Evolutionary conservation across 768 basidiomycete genomes (phyloP).

Genomic region (Hydnum rufescens): DNA sequence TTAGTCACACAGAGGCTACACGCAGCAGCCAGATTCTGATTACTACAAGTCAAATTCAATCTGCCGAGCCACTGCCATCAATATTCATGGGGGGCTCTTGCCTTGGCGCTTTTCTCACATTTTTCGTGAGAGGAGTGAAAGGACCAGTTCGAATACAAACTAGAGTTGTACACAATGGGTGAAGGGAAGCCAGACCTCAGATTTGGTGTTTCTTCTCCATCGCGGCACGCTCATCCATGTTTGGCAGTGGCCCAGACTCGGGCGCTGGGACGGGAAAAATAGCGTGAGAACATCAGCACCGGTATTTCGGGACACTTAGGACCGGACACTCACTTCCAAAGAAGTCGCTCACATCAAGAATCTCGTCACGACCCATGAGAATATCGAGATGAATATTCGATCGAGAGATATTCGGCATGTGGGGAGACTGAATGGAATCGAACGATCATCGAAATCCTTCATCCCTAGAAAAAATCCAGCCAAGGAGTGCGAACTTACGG

Average conservation of each 20-base stretch:
- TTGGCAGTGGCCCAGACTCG: background rate
- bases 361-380: constrained; percentile 81
- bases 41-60: too few relatives aligned
- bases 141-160: too few relatives aligned
- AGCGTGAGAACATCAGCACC: background rate
- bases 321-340: constrained; percentile 41
- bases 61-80: too few relatives aligned
- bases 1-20: too few relatives aligned
- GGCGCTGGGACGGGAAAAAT: background rate
- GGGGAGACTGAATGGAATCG: constrained; percentile 31
- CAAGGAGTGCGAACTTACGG: constrained; percentile 37
- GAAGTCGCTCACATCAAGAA: constrained; percentile 56
- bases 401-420: constrained; percentile 40
- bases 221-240: background rate
- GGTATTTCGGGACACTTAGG: background rate
- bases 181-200: background rate
- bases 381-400: constrained; percentile 84
- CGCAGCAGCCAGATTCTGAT: too few relatives aligned
- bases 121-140: too few relatives aligned
- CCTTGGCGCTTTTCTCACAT: too few relatives aligned
- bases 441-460: background rate
- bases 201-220: constrained; percentile 1
- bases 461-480: background rate
- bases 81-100: too few relatives aligned
- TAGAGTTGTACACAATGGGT: too few relatives aligned